These are phyloP conservation scores for Ambrosia hybrid DNA, from an alignment of 140 eudicot species.

Conservation along the genomic window DNA sequence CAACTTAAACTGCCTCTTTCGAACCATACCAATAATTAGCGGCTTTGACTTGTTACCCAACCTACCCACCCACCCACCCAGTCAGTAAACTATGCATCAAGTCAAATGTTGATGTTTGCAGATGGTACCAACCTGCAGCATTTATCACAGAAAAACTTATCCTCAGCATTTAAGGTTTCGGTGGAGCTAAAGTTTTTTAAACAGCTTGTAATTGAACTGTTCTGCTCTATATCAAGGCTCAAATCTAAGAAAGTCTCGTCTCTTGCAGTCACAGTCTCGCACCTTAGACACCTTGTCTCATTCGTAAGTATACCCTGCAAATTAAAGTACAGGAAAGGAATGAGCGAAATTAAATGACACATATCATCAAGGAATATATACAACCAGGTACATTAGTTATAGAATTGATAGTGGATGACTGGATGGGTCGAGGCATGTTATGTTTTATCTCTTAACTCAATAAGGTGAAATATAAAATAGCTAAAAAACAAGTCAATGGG, in stretches of 20 bases:
- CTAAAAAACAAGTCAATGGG: no score
- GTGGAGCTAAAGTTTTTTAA: slow-evolving; percentile 87
- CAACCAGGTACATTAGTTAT: no score
- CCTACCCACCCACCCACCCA: not conserved
- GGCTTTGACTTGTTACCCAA: not conserved
- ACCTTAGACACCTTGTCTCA: slow-evolving; percentile 77
- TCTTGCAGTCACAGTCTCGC: slow-evolving; percentile 89
- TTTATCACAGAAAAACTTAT: slow-evolving; percentile 81
- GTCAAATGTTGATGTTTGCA: not conserved
- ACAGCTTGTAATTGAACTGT: slow-evolving; percentile 80
- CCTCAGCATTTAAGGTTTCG: slow-evolving; percentile 86
- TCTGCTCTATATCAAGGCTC: slow-evolving; percentile 76
- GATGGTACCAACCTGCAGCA: slow-evolving; percentile 73
- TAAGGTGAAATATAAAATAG: no score
- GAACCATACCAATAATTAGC: not conserved
- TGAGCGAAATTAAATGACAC: no score
- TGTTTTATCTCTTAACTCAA: no score
- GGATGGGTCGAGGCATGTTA: no score
- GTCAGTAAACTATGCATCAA: not conserved
- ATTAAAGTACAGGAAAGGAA: no score
- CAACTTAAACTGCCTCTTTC: not conserved
- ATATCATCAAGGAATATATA: no score
- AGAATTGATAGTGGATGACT: no score
- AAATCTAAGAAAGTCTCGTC: slow-evolving; percentile 80
- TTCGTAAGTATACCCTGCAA: slow-evolving; percentile 79